A percentile compares a stretch with the other conserved stretches of the same genome.
These are phyloP conservation scores for Colletotrichum zoysiae DNA, from an alignment of 2,329 filamentous ascomycete genomes.

Conservation along the genomic window DNA sequence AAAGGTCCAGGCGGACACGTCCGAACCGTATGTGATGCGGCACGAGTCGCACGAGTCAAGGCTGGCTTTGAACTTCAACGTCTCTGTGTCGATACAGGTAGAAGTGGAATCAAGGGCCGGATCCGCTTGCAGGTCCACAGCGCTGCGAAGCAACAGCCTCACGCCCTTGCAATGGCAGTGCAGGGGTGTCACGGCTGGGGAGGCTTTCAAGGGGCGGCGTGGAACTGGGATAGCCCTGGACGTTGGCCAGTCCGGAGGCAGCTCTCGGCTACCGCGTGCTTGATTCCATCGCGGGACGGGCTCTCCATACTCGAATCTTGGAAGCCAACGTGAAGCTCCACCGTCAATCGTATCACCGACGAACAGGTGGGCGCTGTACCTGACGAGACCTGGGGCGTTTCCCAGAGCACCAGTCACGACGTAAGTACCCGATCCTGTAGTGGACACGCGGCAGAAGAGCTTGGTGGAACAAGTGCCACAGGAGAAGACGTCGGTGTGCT, in stretches of 20 bases:
- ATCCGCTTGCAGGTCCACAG: constrained; percentile 48
- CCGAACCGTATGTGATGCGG: constrained; percentile 55
- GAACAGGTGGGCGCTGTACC: constrained; percentile 56
- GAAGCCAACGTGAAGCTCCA: constrained; percentile 62
- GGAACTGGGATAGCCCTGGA: constrained; percentile 28
- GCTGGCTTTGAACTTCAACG: constrained; percentile 53
- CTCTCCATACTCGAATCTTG: constrained; percentile 46
- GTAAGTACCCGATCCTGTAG: constrained; percentile 40
- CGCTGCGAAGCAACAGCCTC: constrained; percentile 54
- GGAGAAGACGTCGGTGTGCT: constrained; percentile 52
- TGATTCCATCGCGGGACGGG: constrained; percentile 47
- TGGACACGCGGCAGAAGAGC: constrained; percentile 55
- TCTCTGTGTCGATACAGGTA: constrained; percentile 57
- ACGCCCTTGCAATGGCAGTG: constrained; percentile 62
- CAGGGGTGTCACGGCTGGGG: constrained; percentile 50
- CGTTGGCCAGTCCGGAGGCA: constrained; percentile 51
- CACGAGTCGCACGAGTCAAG: constrained; percentile 64
- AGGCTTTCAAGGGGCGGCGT: constrained; percentile 2
- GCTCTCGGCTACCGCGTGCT: constrained; percentile 42
- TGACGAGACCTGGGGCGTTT: constrained; percentile 51
- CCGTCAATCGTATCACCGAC: constrained; percentile 66
- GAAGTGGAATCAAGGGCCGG: constrained; percentile 50
- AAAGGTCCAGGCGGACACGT: constrained; percentile 62
- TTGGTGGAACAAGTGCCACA: constrained; percentile 59
- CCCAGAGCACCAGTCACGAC: constrained; percentile 56